phyloP scores from a whole-genome alignment of 2,329 filamentous ascomycete genomes.

The Coniochaeta sp. region DNA sequence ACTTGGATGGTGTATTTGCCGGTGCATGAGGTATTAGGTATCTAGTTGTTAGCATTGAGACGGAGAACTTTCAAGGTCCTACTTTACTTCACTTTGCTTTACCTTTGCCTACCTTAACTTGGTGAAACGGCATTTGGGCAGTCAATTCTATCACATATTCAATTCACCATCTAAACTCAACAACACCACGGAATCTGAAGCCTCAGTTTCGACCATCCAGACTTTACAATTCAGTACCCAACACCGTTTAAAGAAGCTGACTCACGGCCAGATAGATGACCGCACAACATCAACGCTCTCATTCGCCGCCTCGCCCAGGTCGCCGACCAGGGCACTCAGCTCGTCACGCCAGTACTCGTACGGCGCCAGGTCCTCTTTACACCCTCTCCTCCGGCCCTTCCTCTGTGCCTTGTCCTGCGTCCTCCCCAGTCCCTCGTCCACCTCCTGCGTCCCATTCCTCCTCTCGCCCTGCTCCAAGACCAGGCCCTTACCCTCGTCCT shows the following conservation, averaged over 20 bases:
- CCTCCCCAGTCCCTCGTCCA: too few relatives aligned
- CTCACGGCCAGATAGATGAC: neutral
- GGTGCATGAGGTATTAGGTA: neutral
- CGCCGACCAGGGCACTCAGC: neutral
- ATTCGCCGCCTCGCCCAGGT: neutral
- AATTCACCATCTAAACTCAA: too few relatives aligned
- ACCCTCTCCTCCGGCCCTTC: neutral
- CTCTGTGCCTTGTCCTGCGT: neutral
- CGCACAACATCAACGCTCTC: neutral
- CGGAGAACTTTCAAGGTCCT: neutral
- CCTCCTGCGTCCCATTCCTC: too few relatives aligned
- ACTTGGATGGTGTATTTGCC: neutral
- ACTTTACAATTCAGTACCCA: too few relatives aligned
- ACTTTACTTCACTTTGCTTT: neutral
- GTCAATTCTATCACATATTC: too few relatives aligned
- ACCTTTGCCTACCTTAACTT: too few relatives aligned
- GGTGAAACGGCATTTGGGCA: too few relatives aligned
- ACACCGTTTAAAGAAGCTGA: too few relatives aligned
- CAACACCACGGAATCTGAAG: too few relatives aligned
- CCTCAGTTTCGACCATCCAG: too few relatives aligned
- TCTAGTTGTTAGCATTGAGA: neutral
- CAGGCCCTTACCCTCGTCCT: neutral
- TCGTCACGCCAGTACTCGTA: neutral
- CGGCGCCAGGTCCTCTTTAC: neutral
- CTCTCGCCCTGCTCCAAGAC: too few relatives aligned